Evolutionary conservation across 805 yeast species (phyloP), one percentile per base, ranked within the genome.

Genomic region (Candida maesae): DNA sequence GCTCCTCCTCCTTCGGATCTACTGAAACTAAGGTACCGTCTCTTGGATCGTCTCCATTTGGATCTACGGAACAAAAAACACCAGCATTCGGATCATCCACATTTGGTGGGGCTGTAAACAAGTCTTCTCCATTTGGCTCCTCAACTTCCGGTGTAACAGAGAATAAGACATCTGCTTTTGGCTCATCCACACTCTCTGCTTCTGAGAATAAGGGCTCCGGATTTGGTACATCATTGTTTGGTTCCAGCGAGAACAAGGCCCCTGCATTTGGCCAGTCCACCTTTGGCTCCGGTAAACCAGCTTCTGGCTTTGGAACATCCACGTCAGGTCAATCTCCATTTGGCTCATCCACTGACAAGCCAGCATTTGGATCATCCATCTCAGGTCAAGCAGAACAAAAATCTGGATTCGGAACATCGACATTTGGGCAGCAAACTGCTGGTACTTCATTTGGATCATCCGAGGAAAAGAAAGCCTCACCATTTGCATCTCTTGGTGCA

Each of bases 311-410:
- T n/a, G n/a, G n/a, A n/a, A n/a, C 27, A 23, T 23, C 43, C 53
- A 19, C 20, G 1, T 60, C 58, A 38, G 66, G 63, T 11, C 37
- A 56, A 12, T n/a, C 42, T 23, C 30, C 23, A 13, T 33, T 12
- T 9, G 39, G 40, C 1, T 32, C 45, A 5, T 10, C 38, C 16
- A 12, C 10, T 8, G 21, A 33, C 27, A 34, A 38, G 14, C 31
- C 45, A 19, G 32, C 33, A 19, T 41, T 38, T 41, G 45, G 45
- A 17, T 39, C 41, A 15, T 9, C 33, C 12, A n/a, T 18, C 5
- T 28, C 12, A 14, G 31, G 18, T 8, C 12, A 17, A 7, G 7
- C 24, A 21, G 24, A 21, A 25, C 28, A 5, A 12, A 28, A 53
- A 27, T 31, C 51, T 17, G 29, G 27, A 13, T 42, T 39, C 36